These are phyloP conservation scores for Coriaria nepalensis DNA, from an alignment of 306 rosid species.

Conservation along the genomic window DNA sequence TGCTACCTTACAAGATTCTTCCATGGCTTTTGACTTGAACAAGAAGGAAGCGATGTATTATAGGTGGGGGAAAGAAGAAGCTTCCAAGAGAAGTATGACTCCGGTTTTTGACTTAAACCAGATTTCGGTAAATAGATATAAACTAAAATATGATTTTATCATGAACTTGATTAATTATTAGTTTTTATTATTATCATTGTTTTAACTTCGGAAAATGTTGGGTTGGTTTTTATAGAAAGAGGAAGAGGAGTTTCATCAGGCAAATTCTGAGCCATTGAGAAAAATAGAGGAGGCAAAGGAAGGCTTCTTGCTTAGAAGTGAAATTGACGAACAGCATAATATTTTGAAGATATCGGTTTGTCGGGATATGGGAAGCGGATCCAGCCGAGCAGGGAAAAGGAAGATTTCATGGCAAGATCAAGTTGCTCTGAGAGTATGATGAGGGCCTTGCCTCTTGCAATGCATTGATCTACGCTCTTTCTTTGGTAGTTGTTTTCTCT, in stretches of 20 bases:
- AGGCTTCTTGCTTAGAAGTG: conserved; percentile 29
- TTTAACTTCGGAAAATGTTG: background rate
- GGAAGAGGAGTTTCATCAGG: conserved; percentile 67
- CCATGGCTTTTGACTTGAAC: conserved; percentile 34
- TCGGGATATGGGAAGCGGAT: conserved; percentile 57
- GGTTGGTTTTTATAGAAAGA: conserved; percentile 37
- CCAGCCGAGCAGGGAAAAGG: conserved; percentile 70
- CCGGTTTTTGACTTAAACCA: conserved; percentile 61
- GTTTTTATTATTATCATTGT: background rate
- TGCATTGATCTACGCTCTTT: no score
- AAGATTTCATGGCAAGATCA: conserved; percentile 98
- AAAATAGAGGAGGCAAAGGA: conserved; percentile 47
- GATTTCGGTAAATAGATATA: conserved; percentile 55
- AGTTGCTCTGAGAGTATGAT: conserved; percentile 84
- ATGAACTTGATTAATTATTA: conserved; percentile 1
- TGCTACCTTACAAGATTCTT: conserved; percentile 14
- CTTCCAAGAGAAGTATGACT: conserved; percentile 20
- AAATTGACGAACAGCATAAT: conserved; percentile 39
- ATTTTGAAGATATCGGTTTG: conserved; percentile 65
- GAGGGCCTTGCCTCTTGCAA: no score
- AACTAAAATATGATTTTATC: background rate
- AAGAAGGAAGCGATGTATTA: conserved; percentile 35
- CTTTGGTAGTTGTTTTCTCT: no score
- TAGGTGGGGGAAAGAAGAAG: conserved; percentile 33
- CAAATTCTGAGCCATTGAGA: conserved; percentile 25